phyloP scores from a whole-genome alignment of 1,139 yeast species.

The Suhomyces ambrosiae region DNA sequence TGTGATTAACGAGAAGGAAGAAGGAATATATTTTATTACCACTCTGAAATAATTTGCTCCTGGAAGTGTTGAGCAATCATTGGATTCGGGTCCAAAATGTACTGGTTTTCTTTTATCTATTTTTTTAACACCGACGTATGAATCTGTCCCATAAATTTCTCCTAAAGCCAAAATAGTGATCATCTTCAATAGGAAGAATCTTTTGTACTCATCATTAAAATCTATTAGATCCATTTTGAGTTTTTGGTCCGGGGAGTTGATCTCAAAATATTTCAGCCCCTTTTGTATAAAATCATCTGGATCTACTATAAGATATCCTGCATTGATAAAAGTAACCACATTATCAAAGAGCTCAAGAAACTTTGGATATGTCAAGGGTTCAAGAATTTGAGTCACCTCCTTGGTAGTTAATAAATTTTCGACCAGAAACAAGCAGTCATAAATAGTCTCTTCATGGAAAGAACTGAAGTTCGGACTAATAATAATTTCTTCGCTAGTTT shows the following conservation, averaged over 20 bases:
- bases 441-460: slow-evolving; percentile 27
- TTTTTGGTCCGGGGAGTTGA: slow-evolving; percentile 10
- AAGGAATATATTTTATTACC: slow-evolving; percentile 26
- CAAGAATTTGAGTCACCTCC: slow-evolving; percentile 2
- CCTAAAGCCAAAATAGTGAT: slow-evolving; percentile 29
- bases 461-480: slow-evolving; percentile 30
- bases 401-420: neutral
- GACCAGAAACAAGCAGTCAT: slow-evolving; percentile 20
- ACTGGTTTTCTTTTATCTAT: slow-evolving; percentile 1
- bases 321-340: slow-evolving; percentile 25
- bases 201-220: slow-evolving; percentile 11
- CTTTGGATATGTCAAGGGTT: slow-evolving; percentile 4
- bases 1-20: slow-evolving; percentile 20
- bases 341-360: slow-evolving; percentile 15
- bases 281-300: slow-evolving; percentile 21
- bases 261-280: slow-evolving; percentile 18
- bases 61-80: slow-evolving; percentile 17
- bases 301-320: slow-evolving; percentile 30
- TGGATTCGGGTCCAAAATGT: neutral
- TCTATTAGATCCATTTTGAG: slow-evolving; percentile 2
- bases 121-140: slow-evolving; percentile 10
- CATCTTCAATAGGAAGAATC: slow-evolving; percentile 24
- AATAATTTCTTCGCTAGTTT: slow-evolving; percentile 11
- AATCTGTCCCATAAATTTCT: slow-evolving; percentile 20
- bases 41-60: slow-evolving; percentile 27